Percentiles rank a stretch among this genome's conserved stretches.
Conservation (phyloP, 129 eudicot species). For the Smallanthus sonchifolius region DNA sequence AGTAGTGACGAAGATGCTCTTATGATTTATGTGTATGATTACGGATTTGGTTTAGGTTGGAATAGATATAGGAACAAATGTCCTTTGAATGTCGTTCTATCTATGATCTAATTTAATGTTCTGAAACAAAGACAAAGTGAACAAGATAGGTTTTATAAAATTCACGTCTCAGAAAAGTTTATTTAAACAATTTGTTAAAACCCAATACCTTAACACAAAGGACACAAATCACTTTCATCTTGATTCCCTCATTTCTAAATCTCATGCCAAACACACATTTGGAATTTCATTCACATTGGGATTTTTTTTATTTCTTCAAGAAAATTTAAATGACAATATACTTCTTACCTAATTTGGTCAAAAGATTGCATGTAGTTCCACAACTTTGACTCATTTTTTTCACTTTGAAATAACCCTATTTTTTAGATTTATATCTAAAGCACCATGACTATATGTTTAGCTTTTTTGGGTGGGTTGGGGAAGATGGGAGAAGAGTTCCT, state of each 20-base stretch:
- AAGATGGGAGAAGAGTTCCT: not conserved
- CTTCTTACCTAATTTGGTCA: slow-evolving; percentile 25
- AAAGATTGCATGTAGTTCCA: slow-evolving; percentile 15
- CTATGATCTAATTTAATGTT: no score
- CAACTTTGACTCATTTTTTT: slow-evolving; percentile 6
- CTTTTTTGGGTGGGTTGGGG: slow-evolving; percentile 20
- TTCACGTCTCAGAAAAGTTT: no score
- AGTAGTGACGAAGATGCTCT: no score
- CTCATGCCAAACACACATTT: not conserved
- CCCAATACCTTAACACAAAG: not conserved
- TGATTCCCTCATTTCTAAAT: not conserved
- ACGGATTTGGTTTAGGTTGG: not conserved
- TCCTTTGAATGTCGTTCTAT: no score
- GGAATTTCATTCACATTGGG: not conserved
- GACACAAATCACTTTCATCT: not conserved
- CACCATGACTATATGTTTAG: not conserved
- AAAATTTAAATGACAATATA: not conserved
- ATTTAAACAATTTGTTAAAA: not conserved
- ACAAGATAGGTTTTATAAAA: no score
- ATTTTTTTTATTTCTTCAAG: not conserved
- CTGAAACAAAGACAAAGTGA: not conserved
- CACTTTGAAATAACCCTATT: slow-evolving; percentile 3
- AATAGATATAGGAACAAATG: not conserved
- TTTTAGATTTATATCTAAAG: slow-evolving; percentile 22
- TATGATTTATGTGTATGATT: not conserved